phyloP scores from a whole-genome alignment of 768 basidiomycete genomes.

The Wakefieldia striispora region DNA sequence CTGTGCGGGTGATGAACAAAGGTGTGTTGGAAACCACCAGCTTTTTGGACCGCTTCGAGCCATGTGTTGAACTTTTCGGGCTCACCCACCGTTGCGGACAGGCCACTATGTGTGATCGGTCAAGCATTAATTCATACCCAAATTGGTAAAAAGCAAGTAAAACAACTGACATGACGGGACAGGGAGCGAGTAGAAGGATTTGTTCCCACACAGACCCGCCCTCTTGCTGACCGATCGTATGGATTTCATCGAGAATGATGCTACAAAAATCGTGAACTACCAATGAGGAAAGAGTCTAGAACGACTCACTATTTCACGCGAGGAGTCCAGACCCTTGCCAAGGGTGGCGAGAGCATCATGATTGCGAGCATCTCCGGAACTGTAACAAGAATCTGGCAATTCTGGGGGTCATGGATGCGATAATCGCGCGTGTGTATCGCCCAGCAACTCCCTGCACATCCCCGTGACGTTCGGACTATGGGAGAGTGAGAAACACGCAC shows the following conservation, averaged over 20 bases:
- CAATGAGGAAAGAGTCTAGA: not conserved
- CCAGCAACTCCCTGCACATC: conserved; percentile 52
- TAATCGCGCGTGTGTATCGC: conserved; percentile 66
- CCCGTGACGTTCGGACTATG: not conserved
- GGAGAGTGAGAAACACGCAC: conserved; percentile 30
- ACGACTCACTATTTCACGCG: conserved; percentile 52
- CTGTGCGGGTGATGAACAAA: conserved; percentile 66
- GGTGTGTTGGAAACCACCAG: conserved; percentile 56
- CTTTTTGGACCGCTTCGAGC: conserved; percentile 59
- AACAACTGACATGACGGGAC: conserved; percentile 61
- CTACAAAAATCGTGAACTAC: conserved; percentile 30
- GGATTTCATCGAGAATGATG: conserved; percentile 58
- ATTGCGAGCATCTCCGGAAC: conserved; percentile 70
- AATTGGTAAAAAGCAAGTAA: not conserved
- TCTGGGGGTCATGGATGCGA: conserved; percentile 58
- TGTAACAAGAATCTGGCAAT: conserved; percentile 71
- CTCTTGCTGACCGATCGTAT: conserved; percentile 68
- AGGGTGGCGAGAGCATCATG: conserved; percentile 65
- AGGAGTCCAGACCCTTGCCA: conserved; percentile 61
- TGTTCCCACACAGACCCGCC: conserved; percentile 75
- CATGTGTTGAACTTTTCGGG: conserved; percentile 65
- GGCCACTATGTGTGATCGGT: conserved; percentile 41
- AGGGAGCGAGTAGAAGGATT: conserved; percentile 66
- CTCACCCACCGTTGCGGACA: conserved; percentile 69
- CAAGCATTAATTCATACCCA: not conserved